Evolutionary conservation across 371 early-diverging fungal species (phyloP), one percentile per base, ranked within the genome.

Genomic region (Mortierella sp.): DNA sequence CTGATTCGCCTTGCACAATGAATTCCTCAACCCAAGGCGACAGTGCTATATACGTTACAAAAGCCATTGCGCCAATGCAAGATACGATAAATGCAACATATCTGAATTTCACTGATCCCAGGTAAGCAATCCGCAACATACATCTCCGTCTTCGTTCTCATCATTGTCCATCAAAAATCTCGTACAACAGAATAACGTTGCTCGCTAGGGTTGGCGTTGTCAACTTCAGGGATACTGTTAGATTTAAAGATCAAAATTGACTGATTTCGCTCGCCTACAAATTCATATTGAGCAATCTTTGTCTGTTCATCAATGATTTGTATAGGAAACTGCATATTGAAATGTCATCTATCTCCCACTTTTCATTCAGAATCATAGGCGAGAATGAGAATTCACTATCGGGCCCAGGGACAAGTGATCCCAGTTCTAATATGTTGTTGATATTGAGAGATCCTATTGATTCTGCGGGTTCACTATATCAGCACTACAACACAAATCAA

Each of bases 401-500:
- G n/a, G n/a, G 47, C n/a, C 7, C 17, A n/a, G n/a, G 17, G 0
- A 17, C 8, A 17, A 7, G n/a, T n/a, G 47, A 47, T 47, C 17
- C 17, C 17, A 17, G 22, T 4, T 8, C 47, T n/a, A 47, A 47
- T 47, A 17, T n/a, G n/a, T 5, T 8, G 7, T 47, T 47, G 17
- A n/a, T n/a, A 22, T 47, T 15, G 40, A 10, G 15, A 40, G 13
- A 40, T 13, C 5, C 40, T 13, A 40, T 40, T 10, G 22, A 31
- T 3, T 19, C 34, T 12, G 19, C 19, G 17, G 34, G 34, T 32
- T 55, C 42, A 64, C 13, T 57, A 28, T 57, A 66, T 57, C 56
- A 22, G 57, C 58, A 66, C 37, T 66, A 28, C 45, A 57, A 40
- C 47, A 22, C 19, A n/a, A 42, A 19, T 31, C 56, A 56, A 4